These are phyloP conservation scores for Pilobolus umbonatus DNA, from an alignment of 192 early-diverging fungal genomes.

Conservation along the genomic window DNA sequence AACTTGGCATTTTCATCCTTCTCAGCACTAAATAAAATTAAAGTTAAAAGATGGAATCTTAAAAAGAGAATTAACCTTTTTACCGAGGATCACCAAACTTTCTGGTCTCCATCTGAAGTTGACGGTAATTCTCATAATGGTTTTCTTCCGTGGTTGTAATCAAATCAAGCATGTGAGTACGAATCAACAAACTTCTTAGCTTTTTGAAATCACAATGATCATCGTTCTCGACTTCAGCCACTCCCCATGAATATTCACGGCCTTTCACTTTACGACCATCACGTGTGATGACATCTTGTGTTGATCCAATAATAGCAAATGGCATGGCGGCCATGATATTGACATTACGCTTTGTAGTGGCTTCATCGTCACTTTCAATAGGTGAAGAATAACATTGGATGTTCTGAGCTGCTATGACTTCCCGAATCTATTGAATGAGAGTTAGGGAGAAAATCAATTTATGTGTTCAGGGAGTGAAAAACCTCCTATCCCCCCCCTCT, in stretches of 20 bases:
- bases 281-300: constrained; percentile 73
- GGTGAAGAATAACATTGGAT: constrained; percentile 83
- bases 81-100: constrained; percentile 81
- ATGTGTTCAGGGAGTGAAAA: constrained; percentile 15
- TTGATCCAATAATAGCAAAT: constrained; percentile 92
- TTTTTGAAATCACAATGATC: constrained; percentile 95
- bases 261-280: constrained; percentile 91
- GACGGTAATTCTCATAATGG: constrained; percentile 95
- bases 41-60: not conserved
- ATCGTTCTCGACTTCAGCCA: constrained; percentile 96
- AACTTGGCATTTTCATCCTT: constrained; percentile 77
- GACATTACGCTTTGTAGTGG: constrained; percentile 74
- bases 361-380: constrained; percentile 76
- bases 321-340: constrained; percentile 90
- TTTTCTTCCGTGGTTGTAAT: constrained; percentile 90
- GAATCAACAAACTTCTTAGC: constrained; percentile 81
- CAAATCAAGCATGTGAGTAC: constrained; percentile 97
- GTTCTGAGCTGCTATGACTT: constrained; percentile 77
- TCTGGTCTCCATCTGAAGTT: constrained; percentile 84
- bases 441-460: constrained; percentile 21
- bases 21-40: not conserved
- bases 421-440: constrained; percentile 56
- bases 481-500: not conserved
- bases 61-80: not conserved
- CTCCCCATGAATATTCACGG: constrained; percentile 89